Evolutionary conservation across 129 eudicot genomes (phyloP).

Genomic region (Tagetes erecta): DNA sequence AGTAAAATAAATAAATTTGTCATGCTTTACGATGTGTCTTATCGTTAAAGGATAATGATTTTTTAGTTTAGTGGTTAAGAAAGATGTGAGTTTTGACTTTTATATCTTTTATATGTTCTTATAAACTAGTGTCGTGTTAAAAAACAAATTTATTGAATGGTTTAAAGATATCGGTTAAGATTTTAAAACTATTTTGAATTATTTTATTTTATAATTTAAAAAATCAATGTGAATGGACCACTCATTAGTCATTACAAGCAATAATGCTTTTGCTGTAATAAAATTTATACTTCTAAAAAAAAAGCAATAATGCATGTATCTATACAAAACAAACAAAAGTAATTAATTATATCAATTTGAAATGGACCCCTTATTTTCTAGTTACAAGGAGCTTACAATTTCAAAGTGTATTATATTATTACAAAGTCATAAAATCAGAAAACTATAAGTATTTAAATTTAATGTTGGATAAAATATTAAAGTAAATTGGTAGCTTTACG

Average conservation of each 20-base stretch:
- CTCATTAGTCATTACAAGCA: constrained; percentile 25
- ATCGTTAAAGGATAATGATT: no score
- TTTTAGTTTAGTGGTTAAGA: no score
- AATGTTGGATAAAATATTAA: neutral
- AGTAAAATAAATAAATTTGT: no score
- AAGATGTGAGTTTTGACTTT: no score
- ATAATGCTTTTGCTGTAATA: no score
- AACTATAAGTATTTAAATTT: neutral
- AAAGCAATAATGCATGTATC: constrained; percentile 35
- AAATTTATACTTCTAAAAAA: no score
- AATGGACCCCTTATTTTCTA: constrained; percentile 21
- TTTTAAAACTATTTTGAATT: neutral
- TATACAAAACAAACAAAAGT: constrained; percentile 13
- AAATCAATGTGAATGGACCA: constrained; percentile 31
- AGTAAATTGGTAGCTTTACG: neutral
- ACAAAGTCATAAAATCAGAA: neutral
- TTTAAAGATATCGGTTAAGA: neutral
- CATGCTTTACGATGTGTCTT: no score
- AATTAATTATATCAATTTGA: constrained; percentile 13
- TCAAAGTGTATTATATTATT: neutral
- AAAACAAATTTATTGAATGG: neutral
- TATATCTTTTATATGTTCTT: no score
- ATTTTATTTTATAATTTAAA: neutral
- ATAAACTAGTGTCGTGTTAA: no score
- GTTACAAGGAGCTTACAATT: constrained; percentile 12